These are phyloP conservation scores for Gossypium schwendimanii DNA, from an alignment of 441 rosid genomes.

Conservation along the genomic window DNA sequence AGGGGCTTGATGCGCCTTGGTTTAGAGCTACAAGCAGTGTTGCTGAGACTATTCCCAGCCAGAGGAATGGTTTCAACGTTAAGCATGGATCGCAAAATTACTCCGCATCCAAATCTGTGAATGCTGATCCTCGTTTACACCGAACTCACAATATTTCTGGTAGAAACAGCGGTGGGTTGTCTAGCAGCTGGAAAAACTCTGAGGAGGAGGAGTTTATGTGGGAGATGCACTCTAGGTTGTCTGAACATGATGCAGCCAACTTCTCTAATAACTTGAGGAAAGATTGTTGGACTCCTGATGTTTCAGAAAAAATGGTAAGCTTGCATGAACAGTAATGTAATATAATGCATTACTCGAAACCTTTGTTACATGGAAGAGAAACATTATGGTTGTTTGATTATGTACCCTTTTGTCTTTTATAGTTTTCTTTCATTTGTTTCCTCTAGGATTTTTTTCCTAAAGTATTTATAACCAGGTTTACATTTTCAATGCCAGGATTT, in stretches of 20 bases:
- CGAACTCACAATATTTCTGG: slow-evolving; percentile 30
- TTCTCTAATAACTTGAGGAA: slow-evolving; percentile 41
- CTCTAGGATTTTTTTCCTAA: neutral
- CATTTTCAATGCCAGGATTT: slow-evolving; percentile 44
- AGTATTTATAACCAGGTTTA: neutral
- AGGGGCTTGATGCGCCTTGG: neutral
- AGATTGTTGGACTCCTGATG: slow-evolving; percentile 51
- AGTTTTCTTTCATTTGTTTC: neutral
- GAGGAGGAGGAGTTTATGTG: slow-evolving; percentile 96
- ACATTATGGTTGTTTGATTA: neutral
- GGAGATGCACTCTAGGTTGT: slow-evolving; percentile 76
- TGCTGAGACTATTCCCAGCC: slow-evolving; percentile 47
- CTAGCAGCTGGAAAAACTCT: slow-evolving; percentile 82
- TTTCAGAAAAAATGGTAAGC: slow-evolving; percentile 66
- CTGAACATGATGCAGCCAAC: slow-evolving; percentile 47
- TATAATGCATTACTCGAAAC: neutral
- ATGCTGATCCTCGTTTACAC: slow-evolving; percentile 31
- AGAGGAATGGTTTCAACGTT: slow-evolving; percentile 49
- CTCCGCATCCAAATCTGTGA: slow-evolving; percentile 37
- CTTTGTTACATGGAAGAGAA: neutral
- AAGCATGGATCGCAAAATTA: slow-evolving; percentile 50
- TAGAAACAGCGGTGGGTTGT: slow-evolving; percentile 39
- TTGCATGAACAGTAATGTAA: slow-evolving; percentile 4
- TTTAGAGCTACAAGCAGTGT: slow-evolving; percentile 5
- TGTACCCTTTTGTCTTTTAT: neutral